Evolutionary conservation across 257 asterid species (phyloP), one percentile per base, ranked within the genome.

Genomic region (Solanum megistacrolobum): DNA sequence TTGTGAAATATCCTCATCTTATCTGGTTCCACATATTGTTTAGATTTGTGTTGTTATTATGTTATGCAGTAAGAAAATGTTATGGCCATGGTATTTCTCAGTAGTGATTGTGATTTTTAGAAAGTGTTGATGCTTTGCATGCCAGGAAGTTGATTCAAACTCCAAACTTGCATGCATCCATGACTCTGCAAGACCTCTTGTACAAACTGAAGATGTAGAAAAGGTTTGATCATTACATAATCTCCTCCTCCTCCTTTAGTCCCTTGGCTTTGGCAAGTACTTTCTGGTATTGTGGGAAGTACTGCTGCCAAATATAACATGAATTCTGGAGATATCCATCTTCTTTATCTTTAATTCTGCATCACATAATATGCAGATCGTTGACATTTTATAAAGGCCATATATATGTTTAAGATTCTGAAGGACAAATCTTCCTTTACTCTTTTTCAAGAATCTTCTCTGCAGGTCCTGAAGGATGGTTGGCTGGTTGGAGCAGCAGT

Each of bases 141-240:
- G 39, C 86, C 93, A 97, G 99, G 98, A 91, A 82, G 91, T 92
- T 84, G 97, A 95, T 97, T 89, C 90, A 89, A 92, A 86, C 88
- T 90, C 98, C 9, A 95, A 96, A 90, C 95, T 97, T 58, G 96
- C 93, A 83, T 97, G 99, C 92, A 94, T 96, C 88, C 99, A 97
- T 91, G 99, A 96, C 91, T 96, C 99, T 88, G 99, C 99, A 71
- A 96, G 99, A 92, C 99, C 99, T 84, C 93, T 97, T 76, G 95
- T 95, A 87, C 88, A 88, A 88, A 87, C 94, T 87, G 93, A 76
- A 90, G 99, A 97, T 88, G 89, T 96, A 34, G 91, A 91, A 71
- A 94, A 95, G 99, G 99, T 97, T 89, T 62, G 92, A 48, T 62
- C 87, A 41, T 71, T 84, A 46, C 68, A 46, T 16, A 16, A 79